Evolutionary conservation across 2,329 filamentous ascomycete species (phyloP), one percentile per base, ranked within the genome.

Genomic region (Microcera coccophila): DNA sequence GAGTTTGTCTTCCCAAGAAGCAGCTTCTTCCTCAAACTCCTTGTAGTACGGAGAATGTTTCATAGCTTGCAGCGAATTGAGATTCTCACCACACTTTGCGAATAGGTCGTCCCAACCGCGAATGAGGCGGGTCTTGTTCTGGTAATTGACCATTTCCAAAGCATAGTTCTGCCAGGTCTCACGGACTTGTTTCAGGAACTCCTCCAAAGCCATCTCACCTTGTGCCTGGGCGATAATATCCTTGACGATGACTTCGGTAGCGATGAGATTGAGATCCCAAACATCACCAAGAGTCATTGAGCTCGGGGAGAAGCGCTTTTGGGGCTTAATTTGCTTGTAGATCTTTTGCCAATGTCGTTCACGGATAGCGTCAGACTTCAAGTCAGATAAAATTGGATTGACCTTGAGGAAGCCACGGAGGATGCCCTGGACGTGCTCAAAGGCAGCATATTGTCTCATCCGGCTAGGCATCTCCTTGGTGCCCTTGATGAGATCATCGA

Each of bases 371-470:
- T 98, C 93, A 1, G 91, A 96, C 62, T 96, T 95, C 65, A 99
- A 76, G 52, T 98, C 93, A 4, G 83, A 80, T 3, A 99, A 76
- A 24, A 96, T 76, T 10, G 84, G 76, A 61, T 97, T 98, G 55
- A 95, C 89, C 65, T 95, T 97, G 50, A 96, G 76, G 37, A 95
- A 78, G 49, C 90, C 84, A 34, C 90, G 86, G 31, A 98, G 79
- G 21, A 94, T 87, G 50, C 82, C 89, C 63, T 98, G 94, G 29
- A 98, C 90, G 61, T 98, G 91, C 66, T 98, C 94, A 62, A 98
- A 99, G n/a, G 94, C 94, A 55, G 94, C 91, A 65, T 99, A 99
- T 62, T 98, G 94, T 47, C 94, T 84, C 91, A 98, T 97, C 46
- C 93, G 84, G 67, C 90, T 95, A 0, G 94, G 93, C 93, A 98